Conservation (phyloP, 1,139 yeast species). For the Nakaseomyces bracarensis region DNA sequence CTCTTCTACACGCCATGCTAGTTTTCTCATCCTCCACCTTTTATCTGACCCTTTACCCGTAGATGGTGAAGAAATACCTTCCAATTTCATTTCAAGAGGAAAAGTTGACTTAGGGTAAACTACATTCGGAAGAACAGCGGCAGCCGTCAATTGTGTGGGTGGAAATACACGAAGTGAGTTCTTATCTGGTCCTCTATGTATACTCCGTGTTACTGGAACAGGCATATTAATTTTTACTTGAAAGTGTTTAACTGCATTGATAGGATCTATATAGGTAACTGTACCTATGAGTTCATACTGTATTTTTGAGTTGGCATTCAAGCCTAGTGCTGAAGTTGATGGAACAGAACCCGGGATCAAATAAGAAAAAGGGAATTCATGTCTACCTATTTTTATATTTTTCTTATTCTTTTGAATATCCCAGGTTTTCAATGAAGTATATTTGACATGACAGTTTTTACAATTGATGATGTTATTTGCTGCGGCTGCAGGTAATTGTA, state of each 20-base stretch:
- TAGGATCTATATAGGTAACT: constrained; percentile 39
- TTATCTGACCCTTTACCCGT: constrained; percentile 35
- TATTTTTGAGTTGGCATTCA: constrained; percentile 48
- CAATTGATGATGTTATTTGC: constrained; percentile 46
- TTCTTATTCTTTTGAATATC: constrained; percentile 59
- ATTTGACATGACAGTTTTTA: constrained; percentile 45
- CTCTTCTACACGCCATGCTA: constrained; percentile 89
- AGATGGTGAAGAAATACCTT: constrained; percentile 50
- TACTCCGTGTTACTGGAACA: constrained; percentile 66
- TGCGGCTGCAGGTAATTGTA: constrained; percentile 4
- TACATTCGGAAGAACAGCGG: constrained; percentile 80
- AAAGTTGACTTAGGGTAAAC: constrained; percentile 81
- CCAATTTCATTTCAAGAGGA: constrained; percentile 72
- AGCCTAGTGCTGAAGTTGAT: constrained; percentile 59
- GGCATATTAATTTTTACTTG: constrained; percentile 51
- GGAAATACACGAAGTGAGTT: constrained; percentile 89
- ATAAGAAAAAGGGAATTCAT: constrained; percentile 92
- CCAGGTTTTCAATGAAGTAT: constrained; percentile 75
- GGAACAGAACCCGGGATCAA: constrained; percentile 86
- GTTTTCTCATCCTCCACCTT: constrained; percentile 88
- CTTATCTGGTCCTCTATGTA: constrained; percentile 74
- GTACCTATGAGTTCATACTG: constrained; percentile 68
- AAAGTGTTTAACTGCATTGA: constrained; percentile 20
- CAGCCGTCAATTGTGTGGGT: constrained; percentile 84
- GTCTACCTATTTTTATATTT: constrained; percentile 53